Evolutionary conservation across 306 rosid species (phyloP).

Genomic region (Corylus avellana): DNA sequence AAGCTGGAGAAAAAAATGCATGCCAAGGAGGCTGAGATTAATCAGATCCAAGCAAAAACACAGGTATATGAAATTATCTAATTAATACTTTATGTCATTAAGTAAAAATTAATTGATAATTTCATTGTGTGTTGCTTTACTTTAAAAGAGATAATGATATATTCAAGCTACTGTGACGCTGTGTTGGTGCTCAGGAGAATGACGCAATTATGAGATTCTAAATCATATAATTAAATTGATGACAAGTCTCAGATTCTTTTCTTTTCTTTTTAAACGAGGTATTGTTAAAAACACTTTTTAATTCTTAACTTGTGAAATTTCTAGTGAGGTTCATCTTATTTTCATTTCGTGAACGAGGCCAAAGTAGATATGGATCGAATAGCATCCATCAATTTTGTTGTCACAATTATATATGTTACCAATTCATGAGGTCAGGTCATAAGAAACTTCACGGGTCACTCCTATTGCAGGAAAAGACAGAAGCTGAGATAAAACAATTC

Average conservation of each 20-base stretch:
- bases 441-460: conserved; percentile 24
- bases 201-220: neutral
- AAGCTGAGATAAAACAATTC: conserved; percentile 62
- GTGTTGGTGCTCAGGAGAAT: conserved; percentile 3
- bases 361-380: neutral
- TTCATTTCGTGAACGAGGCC: neutral
- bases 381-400: neutral
- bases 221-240: neutral
- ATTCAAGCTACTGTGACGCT: neutral
- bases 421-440: conserved; percentile 6
- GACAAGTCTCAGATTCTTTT: neutral
- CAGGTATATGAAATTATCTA: conserved; percentile 39
- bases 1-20: conserved; percentile 64
- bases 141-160: neutral
- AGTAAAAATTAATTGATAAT: neutral
- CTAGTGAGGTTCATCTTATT: neutral
- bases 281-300: neutral
- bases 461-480: conserved; percentile 53
- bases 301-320: neutral
- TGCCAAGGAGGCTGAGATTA: conserved; percentile 58
- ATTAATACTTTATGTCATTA: neutral
- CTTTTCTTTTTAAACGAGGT: neutral
- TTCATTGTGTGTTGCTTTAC: conserved; percentile 1
- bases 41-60: conserved; percentile 54
- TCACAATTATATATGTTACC: neutral